Conservation (phyloP, 1,139 yeast genomes). For the Yamadazyma aaseri region DNA sequence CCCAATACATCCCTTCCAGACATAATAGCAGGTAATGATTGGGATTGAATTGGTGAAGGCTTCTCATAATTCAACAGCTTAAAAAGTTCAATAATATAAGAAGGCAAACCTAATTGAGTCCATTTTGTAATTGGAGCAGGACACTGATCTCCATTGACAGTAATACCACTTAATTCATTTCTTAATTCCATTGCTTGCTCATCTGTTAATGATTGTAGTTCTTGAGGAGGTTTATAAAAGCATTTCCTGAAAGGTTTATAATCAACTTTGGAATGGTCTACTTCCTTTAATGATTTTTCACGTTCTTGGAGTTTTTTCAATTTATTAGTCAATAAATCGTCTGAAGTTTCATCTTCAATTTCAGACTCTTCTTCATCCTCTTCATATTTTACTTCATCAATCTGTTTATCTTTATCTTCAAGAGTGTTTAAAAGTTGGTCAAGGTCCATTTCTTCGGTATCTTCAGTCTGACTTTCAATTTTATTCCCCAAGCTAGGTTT, state of each 20-base stretch:
- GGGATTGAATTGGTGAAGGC: slow-evolving; percentile 91
- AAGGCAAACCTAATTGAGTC: slow-evolving; percentile 79
- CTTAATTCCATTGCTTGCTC: slow-evolving; percentile 59
- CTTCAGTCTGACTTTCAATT: slow-evolving; percentile 9
- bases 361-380: slow-evolving; percentile 6
- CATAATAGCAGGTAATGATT: slow-evolving; percentile 89
- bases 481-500: slow-evolving; percentile 20
- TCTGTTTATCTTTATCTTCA: background rate
- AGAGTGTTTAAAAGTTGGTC: slow-evolving; percentile 18
- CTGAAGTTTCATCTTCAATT: slow-evolving; percentile 9
- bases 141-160: slow-evolving; percentile 55
- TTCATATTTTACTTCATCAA: slow-evolving; percentile 6
- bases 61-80: slow-evolving; percentile 47
- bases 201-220: slow-evolving; percentile 41
- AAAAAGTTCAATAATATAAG: slow-evolving; percentile 52
- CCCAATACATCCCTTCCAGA: slow-evolving; percentile 89
- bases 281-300: slow-evolving; percentile 30
- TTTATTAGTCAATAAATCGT: slow-evolving; percentile 24
- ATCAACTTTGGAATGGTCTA: slow-evolving; percentile 47
- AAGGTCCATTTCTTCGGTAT: slow-evolving; percentile 21
- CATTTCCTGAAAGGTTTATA: slow-evolving; percentile 58
- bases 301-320: slow-evolving; percentile 34
- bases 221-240: slow-evolving; percentile 68
- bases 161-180: slow-evolving; percentile 58
- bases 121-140: slow-evolving; percentile 74